Evolutionary conservation across 345 rosid genomes (phyloP), one percentile per base, ranked within the genome.

Genomic region (Ricinus communis): DNA sequence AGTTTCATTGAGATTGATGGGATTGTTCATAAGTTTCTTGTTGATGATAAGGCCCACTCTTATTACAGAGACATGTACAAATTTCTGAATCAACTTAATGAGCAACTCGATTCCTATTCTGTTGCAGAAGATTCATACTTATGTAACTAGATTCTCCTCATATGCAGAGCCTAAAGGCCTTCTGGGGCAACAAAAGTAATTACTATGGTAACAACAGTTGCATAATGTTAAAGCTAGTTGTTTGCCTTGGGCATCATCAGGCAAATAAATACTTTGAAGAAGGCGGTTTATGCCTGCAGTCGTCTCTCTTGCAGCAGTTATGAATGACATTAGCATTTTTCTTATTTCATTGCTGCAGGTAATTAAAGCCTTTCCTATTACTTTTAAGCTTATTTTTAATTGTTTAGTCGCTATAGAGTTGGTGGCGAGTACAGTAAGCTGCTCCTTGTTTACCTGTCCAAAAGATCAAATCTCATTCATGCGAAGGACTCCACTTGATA

Each of bases 1-100:
- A 78, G 84, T 72, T 81, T 55, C 62, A 67, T 81, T 41, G 81
- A 77, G 77, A 68, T 81, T 58, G 65, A 74, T 68, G 79, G 77
- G 31, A 28, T 60, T 22, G 70, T 74, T 62, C 82, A 74, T 66
- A 66, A 77, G 54, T 77, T 80, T 62, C 9, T 66, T 51, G 74
- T 67, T 58, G 75, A 72, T 62, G 70, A 75, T 53, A 70, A 72
- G 33, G 21, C 43, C 15, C 56, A 53, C 38, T 43, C 46, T 49
- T 5, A 52, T 18, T 62, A 16, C 5, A 14, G 6, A 41, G 47
- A 22, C 40, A 19, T 33, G 13, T 13, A 47, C 25, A 38, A 49
- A 54, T 21, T 54, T 54, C 51, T 53, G 31, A 68, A 52, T 55
- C 71, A 68, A 21, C 22, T 68, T n/a, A 38, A 40, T 16, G 49